Base-by-base conservation (phyloP, 371 early-diverging fungal species). In the Mucor sp. region DNA sequence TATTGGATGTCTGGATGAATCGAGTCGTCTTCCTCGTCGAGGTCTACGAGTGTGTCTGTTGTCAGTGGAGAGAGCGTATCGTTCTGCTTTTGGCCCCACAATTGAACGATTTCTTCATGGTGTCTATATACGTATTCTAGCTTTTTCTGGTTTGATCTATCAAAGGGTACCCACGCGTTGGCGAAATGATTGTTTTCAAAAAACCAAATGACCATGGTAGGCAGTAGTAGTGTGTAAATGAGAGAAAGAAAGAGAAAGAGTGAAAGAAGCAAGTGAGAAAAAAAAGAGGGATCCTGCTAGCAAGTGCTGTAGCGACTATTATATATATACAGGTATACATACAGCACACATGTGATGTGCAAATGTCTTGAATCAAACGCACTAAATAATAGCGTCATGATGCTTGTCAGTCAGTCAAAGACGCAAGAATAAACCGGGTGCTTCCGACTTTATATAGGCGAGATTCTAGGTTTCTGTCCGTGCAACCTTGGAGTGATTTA, bases 101-200 rank as follows among this genome's bases (percentile, higher is more conserved):
- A 70, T 60, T 60, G 43, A n/a, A 62, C 19, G 2, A 77, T 62
- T n/a, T 58, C 63, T 28, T 74, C 75, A 48, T 77, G 73, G 39
- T 77, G 78, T 48, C 75, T 58, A 53, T 72, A 77, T 33, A 72
- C 63, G 39, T 68, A 77, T 63, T 77, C 78, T n/a, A 77, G 69
- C 56, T 75, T 75, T 59, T 68, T 74, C 68, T 77, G 78, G 32
- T 77, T 77, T 9, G 32, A 28, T 59, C 74, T 72, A 68, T 77
- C 78, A 58, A 77, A 77, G n/a, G 78, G 78, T 23, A 77, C 58
- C 78, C 78, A 77, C 57, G 78, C 78, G 61, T 75, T 64, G n/a
- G 59, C 59, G 39, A 77, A 77, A 15, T 72, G 70, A 61, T 66
- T 68, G 63, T 77, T 77, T 61, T 77, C 78, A 68, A 77, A 77